These are phyloP conservation scores for Botrytis fragariae DNA, from an alignment of 2,329 filamentous ascomycete species.

Conservation along the genomic window DNA sequence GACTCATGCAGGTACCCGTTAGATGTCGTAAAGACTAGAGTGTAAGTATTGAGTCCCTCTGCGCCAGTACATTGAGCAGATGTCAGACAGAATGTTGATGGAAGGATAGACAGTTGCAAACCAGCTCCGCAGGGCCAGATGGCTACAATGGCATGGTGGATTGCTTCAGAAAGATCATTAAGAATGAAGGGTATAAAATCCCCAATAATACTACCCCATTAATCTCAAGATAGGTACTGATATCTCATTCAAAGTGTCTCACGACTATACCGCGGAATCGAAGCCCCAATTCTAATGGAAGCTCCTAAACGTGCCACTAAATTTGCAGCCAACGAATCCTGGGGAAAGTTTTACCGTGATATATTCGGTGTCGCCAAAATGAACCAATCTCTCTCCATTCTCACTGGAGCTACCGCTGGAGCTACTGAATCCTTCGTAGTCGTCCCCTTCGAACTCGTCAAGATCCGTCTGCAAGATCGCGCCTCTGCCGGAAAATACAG, in stretches of 20 bases:
- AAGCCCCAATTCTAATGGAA: conserved; percentile 96
- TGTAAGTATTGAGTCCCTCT: conserved; percentile 57
- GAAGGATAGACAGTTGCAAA: conserved; percentile 74
- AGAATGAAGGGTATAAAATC: conserved; percentile 77
- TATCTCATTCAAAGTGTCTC: background rate
- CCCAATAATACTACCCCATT: background rate
- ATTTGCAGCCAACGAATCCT: conserved; percentile 98
- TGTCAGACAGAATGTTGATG: conserved; percentile 22
- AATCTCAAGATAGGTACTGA: background rate
- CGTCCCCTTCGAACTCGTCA: conserved; percentile 96
- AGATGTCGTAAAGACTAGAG: conserved; percentile 97
- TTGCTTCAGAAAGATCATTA: conserved; percentile 96
- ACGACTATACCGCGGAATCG: conserved; percentile 94
- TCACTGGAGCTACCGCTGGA: conserved; percentile 92
- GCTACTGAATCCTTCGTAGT: conserved; percentile 96
- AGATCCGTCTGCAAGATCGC: conserved; percentile 96
- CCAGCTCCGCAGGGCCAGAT: conserved; percentile 76
- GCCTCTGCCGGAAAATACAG: conserved; percentile 86
- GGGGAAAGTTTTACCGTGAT: conserved; percentile 91
- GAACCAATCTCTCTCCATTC: conserved; percentile 85
- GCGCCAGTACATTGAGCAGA: background rate
- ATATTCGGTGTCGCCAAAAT: conserved; percentile 82
- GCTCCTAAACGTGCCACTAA: conserved; percentile 96
- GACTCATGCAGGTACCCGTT: conserved; percentile 78
- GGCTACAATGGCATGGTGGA: conserved; percentile 96